phyloP scores from a whole-genome alignment of 192 early-diverging fungal species.

The Backusella morwellensis region DNA sequence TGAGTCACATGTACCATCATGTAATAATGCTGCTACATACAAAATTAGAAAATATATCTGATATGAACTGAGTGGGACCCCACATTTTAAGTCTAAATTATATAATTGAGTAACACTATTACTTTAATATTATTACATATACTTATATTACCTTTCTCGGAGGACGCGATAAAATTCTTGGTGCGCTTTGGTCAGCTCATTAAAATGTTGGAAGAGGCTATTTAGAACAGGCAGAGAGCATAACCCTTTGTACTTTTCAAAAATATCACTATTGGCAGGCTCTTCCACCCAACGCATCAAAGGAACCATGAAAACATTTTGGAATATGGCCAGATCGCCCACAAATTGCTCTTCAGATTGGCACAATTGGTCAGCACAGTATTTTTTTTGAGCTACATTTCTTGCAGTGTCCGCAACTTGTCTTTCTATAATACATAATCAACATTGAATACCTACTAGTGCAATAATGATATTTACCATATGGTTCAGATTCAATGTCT shows the following conservation, averaged over 20 bases:
- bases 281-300: background rate
- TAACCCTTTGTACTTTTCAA: background rate
- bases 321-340: background rate
- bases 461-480: background rate
- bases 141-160: conserved; percentile 4
- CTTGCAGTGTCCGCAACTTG: conserved; percentile 19
- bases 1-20: background rate
- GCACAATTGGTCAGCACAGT: background rate
- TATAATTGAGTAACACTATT: background rate
- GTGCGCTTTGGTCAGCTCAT: background rate
- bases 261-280: background rate
- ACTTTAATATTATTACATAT: background rate
- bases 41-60: conserved; percentile 15
- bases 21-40: background rate
- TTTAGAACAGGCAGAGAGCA: background rate
- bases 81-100: conserved; percentile 12
- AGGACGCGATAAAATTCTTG: background rate
- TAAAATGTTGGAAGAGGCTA: background rate
- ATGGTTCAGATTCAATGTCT: background rate
- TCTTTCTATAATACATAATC: background rate
- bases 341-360: background rate
- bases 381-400: conserved; percentile 14
- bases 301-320: background rate
- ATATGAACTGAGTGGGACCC: conserved; percentile 16
- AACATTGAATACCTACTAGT: background rate